Evolutionary conservation across 2,329 filamentous ascomycete genomes (phyloP), one percentile per base, ranked within the genome.

Genomic region (Dichotomopilus funicola): DNA sequence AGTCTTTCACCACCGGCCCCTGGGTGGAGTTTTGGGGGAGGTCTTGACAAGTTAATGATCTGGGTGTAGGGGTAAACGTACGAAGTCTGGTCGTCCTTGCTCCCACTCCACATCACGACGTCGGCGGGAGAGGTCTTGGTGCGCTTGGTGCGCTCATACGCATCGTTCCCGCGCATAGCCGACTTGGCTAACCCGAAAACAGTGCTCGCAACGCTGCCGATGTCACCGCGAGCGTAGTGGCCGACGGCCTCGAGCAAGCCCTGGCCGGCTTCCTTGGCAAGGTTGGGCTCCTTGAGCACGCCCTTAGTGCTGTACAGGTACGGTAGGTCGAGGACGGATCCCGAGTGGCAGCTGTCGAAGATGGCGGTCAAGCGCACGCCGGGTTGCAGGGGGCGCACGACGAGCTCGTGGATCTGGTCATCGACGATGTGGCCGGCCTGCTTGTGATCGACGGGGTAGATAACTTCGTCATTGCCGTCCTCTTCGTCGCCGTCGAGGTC

Each of bases 41-140:
- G 19, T 27, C 19, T 27, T 27, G 19, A 27, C 19, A 27, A 27
- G 19, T 27, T 27, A 27, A 27, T 27, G 19, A 27, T 27, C 19
- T 27, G 19, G 3, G 2, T 3, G 19, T 19, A 12, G 34, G 45
- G n/a, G 60, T 67, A 64, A 67, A 82, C 81, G 71, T 74, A 86
- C 86, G 88, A 91, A 63, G 94, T 99, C 73, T 97, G 94, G 59
- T 86, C 83, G 68, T 99, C 94, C 73, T 96, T 96, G 75, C 89
- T 95, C 55, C 94, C 94, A 59, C 89, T 95, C 88, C 91, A 96
- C 89, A 96, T 95, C 69, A 99, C 83, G 36, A 99, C 94, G 72
- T 99, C 94, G 42, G 94, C 94, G 1, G 91, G 87, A 53, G 88
- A 94, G 12, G 94, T 97, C 75, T 95, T 95, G 43, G 92, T 97